Conservation (phyloP, 495 filamentous ascomycete species). For the Pyrenopolyporus hunteri region DNA sequence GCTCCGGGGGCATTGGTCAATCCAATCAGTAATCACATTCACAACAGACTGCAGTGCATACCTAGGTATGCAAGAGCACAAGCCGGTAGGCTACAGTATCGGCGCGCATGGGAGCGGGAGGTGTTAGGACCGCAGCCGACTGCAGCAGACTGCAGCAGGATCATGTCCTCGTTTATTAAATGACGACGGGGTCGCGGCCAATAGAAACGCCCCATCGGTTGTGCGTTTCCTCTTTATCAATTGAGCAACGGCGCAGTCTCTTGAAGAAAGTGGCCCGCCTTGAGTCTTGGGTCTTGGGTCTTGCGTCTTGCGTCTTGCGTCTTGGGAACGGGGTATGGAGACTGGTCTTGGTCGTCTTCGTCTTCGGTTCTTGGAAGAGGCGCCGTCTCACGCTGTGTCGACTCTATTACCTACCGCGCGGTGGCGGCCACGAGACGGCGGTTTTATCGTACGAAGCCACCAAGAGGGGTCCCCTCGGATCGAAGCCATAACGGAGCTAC, state of each 20-base stretch:
- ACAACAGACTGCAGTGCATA: no score
- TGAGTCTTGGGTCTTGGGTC: no score
- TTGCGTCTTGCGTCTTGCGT: no score
- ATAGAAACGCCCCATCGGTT: constrained; percentile 4
- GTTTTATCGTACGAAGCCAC: no score
- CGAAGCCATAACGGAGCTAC: no score
- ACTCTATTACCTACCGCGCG: no score
- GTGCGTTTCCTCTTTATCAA: constrained; percentile 12
- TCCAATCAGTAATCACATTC: constrained; percentile 3
- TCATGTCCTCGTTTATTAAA: constrained; percentile 33
- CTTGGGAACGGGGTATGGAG: no score
- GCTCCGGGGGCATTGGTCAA: constrained; percentile 25
- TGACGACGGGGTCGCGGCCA: constrained; percentile 7
- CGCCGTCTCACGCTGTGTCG: no score
- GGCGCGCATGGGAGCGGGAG: constrained; percentile 13
- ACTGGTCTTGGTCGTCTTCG: no score
- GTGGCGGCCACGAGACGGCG: no score
- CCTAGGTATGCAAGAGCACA: constrained; percentile 6
- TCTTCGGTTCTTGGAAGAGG: no score
- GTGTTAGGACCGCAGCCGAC: constrained; percentile 6
- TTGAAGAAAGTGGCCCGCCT: not conserved
- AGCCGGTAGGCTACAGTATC: constrained; percentile 14
- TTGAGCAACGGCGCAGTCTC: constrained; percentile 14
- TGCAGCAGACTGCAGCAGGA: constrained; percentile 37
- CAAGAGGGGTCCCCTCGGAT: no score